phyloP scores from a whole-genome alignment of 768 basidiomycete species.

The Pleurotus sapidus region DNA sequence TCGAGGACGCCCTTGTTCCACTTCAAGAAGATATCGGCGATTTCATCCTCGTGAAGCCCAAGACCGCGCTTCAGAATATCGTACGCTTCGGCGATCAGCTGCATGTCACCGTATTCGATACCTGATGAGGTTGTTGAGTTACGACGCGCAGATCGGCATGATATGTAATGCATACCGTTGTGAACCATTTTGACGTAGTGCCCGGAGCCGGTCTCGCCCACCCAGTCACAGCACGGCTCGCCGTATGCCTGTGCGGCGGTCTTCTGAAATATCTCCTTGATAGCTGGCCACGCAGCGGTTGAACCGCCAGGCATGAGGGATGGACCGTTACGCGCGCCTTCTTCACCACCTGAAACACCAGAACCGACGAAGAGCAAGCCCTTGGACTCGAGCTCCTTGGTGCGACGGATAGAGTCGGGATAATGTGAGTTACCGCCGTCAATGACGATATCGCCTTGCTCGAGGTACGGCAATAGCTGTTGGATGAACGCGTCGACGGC shows the following conservation, averaged over 20 bases:
- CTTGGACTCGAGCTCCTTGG: constrained; percentile 89
- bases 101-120: constrained; percentile 99
- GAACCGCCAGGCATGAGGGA: constrained; percentile 99
- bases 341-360: constrained; percentile 99
- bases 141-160: not conserved
- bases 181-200: constrained; percentile 99
- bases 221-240: constrained; percentile 99
- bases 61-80: constrained; percentile 98
- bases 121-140: constrained; percentile 41
- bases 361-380: constrained; percentile 97
- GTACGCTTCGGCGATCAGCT: constrained; percentile 97
- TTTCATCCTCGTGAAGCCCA: constrained; percentile 81
- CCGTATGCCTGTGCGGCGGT: constrained; percentile 93
- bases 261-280: constrained; percentile 99
- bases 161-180: constrained; percentile 54
- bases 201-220: constrained; percentile 91
- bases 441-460: constrained; percentile 97
- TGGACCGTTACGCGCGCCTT: constrained; percentile 95
- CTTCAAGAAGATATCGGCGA: constrained; percentile 87
- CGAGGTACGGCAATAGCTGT: constrained; percentile 86
- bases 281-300: constrained; percentile 88
- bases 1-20: constrained; percentile 99
- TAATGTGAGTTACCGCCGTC: constrained; percentile 99
- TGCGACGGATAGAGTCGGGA: constrained; percentile 96
- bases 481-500: constrained; percentile 96